A percentile compares a stretch with the other conserved stretches of the same genome.
Evolutionary conservation across 768 basidiomycete genomes (phyloP).

Genomic region (Tylopilus felleus): DNA sequence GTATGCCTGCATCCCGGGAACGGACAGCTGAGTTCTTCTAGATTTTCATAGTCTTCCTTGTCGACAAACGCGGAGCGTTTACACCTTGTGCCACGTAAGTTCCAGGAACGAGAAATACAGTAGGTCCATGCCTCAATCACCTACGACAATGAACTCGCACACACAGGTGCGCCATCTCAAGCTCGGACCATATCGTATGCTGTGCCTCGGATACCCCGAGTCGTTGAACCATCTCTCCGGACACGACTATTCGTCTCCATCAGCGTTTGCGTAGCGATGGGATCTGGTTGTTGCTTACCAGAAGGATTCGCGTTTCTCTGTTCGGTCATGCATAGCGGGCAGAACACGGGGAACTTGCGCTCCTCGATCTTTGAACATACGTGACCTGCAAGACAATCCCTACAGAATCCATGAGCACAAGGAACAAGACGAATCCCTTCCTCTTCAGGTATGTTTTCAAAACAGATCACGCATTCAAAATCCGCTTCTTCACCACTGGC

Average conservation of each 20-base stretch:
- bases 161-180: conserved; percentile 42
- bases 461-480: conserved; percentile 56
- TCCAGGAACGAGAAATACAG: not conserved
- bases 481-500: not conserved
- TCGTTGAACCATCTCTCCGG: conserved; percentile 33
- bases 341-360: conserved; percentile 53
- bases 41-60: conserved; percentile 41
- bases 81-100: conserved; percentile 41
- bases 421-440: conserved; percentile 36
- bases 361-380: conserved; percentile 47
- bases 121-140: conserved; percentile 27
- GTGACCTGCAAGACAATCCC: conserved; percentile 45
- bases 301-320: conserved; percentile 26
- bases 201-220: conserved; percentile 44
- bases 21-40: conserved; percentile 47
- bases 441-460: conserved; percentile 43
- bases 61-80: conserved; percentile 47
- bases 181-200: conserved; percentile 39
- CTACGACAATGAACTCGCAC: conserved; percentile 47
- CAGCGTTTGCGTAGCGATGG: not conserved
- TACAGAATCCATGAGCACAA: conserved; percentile 56
- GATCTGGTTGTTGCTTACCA: conserved; percentile 26
- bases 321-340: conserved; percentile 51
- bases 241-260: conserved; percentile 34
- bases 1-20: conserved; percentile 43